Base-by-base conservation (phyloP, 345 rosid genomes). In the Brassica incana region DNA sequence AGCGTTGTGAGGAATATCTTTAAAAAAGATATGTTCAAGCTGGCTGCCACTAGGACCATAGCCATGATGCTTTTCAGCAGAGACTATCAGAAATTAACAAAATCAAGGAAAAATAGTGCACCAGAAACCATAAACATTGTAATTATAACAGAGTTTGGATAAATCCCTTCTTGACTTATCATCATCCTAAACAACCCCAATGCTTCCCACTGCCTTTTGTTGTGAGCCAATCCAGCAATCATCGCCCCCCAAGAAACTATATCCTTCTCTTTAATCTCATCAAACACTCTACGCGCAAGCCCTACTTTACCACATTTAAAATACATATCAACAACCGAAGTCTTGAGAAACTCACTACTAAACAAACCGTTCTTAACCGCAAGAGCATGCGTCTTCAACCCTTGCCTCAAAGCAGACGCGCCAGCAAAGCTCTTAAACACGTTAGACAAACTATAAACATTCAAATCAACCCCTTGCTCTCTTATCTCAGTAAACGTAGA, bases 371-470 rank as follows among this genome's bases (percentile, higher is more conserved):
- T 90, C 85, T 90, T 94, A 25, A 89, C 65, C 80, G 90, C 63
- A 83, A 92, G 85, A 4, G 91, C 92, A 84, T 91, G 97, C 50
- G 87, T 77, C 88, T 88, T 92, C 67, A 88, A 78, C 3, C 97
- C 97, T 69, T 90, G 95, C 54, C 81, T 76, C 64, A 91, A 43
- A 6, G 93, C 88, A 25, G 93, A 92, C 3, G 97, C 93, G 0
- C 98, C 93, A 3, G 93, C 90, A 2, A 92, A 85, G 80, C 98
- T 90, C 95, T 94, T 94, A 23, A 94, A 81, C 69, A 92, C 84
- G 54, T 84, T 89, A 74, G 92, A 87, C 50, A 87, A 89, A 76
- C 85, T 88, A 80, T 94, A 91, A 4, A 81, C 92, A 78, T 91
- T 89, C 87, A 90, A 85, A 67, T 92, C 86, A n/a, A 94, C 74